These are phyloP conservation scores for Pseudogymnoascus verrucosus DNA, from an alignment of 2,329 filamentous ascomycete genomes.

Conservation along the genomic window DNA sequence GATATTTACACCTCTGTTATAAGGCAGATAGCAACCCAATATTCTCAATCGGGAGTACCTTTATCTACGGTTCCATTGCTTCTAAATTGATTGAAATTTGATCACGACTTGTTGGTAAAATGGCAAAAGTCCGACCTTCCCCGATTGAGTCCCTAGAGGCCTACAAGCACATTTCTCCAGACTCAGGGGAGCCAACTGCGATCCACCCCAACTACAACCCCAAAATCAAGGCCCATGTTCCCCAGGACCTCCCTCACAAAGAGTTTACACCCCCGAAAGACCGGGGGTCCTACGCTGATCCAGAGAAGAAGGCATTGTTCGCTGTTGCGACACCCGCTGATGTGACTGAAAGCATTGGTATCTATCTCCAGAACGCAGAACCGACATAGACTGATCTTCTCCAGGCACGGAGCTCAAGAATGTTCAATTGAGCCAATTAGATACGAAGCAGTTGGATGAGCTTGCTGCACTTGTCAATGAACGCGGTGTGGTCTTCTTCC, in stretches of 20 bases:
- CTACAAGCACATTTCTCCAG: constrained; percentile 20
- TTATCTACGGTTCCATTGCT: not conserved
- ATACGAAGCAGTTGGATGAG: constrained; percentile 22
- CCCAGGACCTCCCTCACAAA: constrained; percentile 15
- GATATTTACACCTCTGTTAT: not conserved
- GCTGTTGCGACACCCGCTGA: constrained; percentile 33
- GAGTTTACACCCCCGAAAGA: constrained; percentile 24
- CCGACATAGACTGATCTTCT: constrained; percentile 13
- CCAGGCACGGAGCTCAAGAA: constrained; percentile 19
- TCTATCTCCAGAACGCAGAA: constrained; percentile 28
- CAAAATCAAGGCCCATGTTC: constrained; percentile 16
- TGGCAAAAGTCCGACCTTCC: constrained; percentile 16
- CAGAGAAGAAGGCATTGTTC: constrained; percentile 36
- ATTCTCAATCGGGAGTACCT: not conserved
- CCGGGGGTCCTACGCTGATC: constrained; percentile 36
- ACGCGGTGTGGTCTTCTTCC: constrained; percentile 22
- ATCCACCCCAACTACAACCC: constrained; percentile 20
- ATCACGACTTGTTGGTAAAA: constrained; percentile 8
- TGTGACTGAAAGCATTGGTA: constrained; percentile 37
- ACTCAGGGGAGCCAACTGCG: constrained; percentile 18
- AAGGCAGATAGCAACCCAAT: not conserved
- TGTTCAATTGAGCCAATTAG: constrained; percentile 22
- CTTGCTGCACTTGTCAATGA: constrained; percentile 27
- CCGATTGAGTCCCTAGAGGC: constrained; percentile 17
- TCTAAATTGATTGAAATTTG: not conserved